A percentile compares a stretch with the other conserved stretches of the same genome.
Evolutionary conservation across 1,284 basidiomycete genomes (phyloP).

Genomic region (Ustilago trichophora): DNA sequence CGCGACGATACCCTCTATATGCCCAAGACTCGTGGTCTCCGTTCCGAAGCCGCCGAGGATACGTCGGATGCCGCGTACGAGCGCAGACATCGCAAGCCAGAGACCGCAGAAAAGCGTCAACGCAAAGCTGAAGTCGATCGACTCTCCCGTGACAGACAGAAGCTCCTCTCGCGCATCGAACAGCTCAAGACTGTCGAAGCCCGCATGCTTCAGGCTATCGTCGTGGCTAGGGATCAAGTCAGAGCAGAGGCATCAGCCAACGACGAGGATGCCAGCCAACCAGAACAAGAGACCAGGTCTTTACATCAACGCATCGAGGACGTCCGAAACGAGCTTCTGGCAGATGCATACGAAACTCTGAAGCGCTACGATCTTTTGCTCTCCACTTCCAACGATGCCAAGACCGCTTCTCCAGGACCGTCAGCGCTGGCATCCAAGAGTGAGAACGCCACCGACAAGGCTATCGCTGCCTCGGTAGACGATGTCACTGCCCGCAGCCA

Average conservation of each 20-base stretch:
- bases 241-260: constrained; percentile 7
- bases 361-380: constrained; percentile 52
- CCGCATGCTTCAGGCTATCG: constrained; percentile 46
- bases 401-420: constrained; percentile 16
- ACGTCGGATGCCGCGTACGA: constrained; percentile 86
- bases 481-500: constrained; percentile 16
- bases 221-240: constrained; percentile 46
- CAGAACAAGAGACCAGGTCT: constrained; percentile 1
- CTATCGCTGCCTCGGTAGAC: background rate
- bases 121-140: constrained; percentile 87
- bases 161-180: constrained; percentile 86
- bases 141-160: constrained; percentile 87
- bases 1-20: constrained; percentile 52
- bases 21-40: constrained; percentile 53
- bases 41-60: constrained; percentile 70
- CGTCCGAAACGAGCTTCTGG: constrained; percentile 46
- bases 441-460: background rate
- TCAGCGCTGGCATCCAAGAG: constrained; percentile 6
- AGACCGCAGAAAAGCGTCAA: constrained; percentile 83
- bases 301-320: constrained; percentile 37
- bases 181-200: constrained; percentile 79
- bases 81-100: constrained; percentile 83
- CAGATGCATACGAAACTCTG: constrained; percentile 48
- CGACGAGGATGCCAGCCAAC: background rate
- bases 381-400: constrained; percentile 13